Percentiles rank a stretch among this genome's conserved stretches.
These are phyloP conservation scores for Leptographium radiaticola DNA, from an alignment of 2,329 filamentous ascomycete genomes.

Conservation along the genomic window DNA sequence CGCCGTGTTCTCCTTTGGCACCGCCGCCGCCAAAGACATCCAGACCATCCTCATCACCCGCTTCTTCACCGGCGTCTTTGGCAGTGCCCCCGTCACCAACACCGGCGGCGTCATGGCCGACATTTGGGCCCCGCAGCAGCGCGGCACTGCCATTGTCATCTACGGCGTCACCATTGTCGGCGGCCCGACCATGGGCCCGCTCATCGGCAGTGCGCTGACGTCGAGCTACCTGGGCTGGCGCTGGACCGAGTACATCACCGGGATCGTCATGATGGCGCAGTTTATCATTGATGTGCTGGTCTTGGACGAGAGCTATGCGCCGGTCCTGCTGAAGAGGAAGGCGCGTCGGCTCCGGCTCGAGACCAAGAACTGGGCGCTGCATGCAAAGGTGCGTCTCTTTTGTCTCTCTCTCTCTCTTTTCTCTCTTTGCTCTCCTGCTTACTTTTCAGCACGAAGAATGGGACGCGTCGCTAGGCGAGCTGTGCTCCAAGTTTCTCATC, in stretches of 20 bases:
- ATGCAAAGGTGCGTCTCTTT: constrained; percentile 20
- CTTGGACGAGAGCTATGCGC: constrained; percentile 28
- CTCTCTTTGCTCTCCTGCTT: background rate
- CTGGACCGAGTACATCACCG: constrained; percentile 44
- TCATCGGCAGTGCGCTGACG: constrained; percentile 30
- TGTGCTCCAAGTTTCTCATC: constrained; percentile 38
- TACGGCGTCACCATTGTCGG: constrained; percentile 55
- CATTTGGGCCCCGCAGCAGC: constrained; percentile 43
- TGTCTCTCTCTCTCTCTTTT: background rate
- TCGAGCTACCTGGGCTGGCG: constrained; percentile 36
- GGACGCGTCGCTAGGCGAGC: constrained; percentile 27
- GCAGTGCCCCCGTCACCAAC: constrained; percentile 53
- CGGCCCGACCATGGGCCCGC: constrained; percentile 43
- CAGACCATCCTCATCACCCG: constrained; percentile 53
- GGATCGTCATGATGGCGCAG: constrained; percentile 46
- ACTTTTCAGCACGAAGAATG: constrained; percentile 29
- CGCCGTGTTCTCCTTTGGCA: constrained; percentile 51
- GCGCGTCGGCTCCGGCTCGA: constrained; percentile 22
- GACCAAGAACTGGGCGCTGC: constrained; percentile 35
- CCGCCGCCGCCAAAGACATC: constrained; percentile 49
- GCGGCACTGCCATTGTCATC: constrained; percentile 53
- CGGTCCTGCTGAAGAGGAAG: constrained; percentile 22
- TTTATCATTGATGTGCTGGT: constrained; percentile 42
- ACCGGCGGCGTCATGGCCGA: constrained; percentile 58
- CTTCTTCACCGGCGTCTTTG: constrained; percentile 52